These are phyloP conservation scores for Sechiopsis laciniata DNA, from an alignment of 306 rosid genomes.

Conservation along the genomic window DNA sequence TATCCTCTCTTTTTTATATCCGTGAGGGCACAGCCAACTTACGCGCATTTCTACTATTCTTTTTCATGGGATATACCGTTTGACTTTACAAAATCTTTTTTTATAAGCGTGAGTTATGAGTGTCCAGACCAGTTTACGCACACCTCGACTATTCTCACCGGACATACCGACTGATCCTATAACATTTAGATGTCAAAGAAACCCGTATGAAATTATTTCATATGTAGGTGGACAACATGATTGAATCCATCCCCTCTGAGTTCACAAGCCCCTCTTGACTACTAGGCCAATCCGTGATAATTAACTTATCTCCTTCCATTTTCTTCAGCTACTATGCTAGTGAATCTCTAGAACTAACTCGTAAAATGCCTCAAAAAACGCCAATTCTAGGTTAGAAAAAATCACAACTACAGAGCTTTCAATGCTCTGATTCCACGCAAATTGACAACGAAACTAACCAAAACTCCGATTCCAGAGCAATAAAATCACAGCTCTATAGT, in stretches of 20 bases:
- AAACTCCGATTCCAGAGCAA: neutral
- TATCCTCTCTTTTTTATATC: neutral
- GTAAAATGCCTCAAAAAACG: neutral
- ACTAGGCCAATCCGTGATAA: conserved; percentile 1
- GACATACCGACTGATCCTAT: no score
- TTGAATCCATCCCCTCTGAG: no score
- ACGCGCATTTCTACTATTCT: neutral
- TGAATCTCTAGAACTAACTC: neutral
- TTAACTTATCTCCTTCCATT: neutral
- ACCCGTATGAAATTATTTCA: no score
- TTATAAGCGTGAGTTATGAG: no score
- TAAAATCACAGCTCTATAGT: no score
- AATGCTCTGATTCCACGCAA: neutral
- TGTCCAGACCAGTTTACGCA: no score
- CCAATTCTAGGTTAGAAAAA: neutral
- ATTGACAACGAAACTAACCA: neutral
- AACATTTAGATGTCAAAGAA: no score
- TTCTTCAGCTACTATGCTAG: neutral
- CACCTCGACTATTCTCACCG: no score
- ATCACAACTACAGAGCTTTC: conserved; percentile 11
- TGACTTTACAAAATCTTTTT: conserved; percentile 63
- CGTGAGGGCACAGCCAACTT: conserved; percentile 46
- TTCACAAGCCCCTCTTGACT: no score
- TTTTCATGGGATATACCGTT: conserved; percentile 15
- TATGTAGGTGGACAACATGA: no score